phyloP scores from a whole-genome alignment of 2,329 filamentous ascomycete species.

The Pestalotiopsis sp. region DNA sequence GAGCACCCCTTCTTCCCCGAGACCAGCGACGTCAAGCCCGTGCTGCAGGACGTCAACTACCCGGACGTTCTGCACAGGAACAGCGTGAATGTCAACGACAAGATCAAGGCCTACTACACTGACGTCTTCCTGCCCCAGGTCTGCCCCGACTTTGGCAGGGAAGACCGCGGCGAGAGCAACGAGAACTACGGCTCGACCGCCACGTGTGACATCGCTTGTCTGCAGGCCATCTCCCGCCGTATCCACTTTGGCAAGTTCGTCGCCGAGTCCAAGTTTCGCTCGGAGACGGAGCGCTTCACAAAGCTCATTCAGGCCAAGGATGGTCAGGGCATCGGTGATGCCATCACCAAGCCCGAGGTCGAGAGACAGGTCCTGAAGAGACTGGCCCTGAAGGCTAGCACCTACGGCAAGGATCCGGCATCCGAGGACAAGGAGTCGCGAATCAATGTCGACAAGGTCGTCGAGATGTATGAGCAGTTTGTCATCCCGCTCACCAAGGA shows the following conservation, averaged over 20 bases:
- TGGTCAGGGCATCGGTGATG: conserved; percentile 78
- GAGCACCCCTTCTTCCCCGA: conserved; percentile 97
- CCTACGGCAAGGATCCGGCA: conserved; percentile 89
- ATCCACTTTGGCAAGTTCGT: conserved; percentile 99
- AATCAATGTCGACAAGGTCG: conserved; percentile 90
- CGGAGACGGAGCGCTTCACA: conserved; percentile 80
- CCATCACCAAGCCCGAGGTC: conserved; percentile 87
- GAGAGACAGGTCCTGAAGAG: conserved; percentile 91
- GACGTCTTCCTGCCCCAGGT: conserved; percentile 80
- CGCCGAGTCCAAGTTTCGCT: conserved; percentile 90
- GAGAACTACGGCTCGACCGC: conserved; percentile 96
- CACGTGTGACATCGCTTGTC: conserved; percentile 84
- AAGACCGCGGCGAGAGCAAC: conserved; percentile 80
- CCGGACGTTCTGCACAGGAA: conserved; percentile 86
- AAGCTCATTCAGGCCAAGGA: conserved; percentile 81
- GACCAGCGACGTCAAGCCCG: conserved; percentile 69
- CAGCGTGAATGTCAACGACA: conserved; percentile 84
- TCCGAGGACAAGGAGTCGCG: conserved; percentile 66
- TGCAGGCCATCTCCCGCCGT: conserved; percentile 86
- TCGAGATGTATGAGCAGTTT: conserved; percentile 86
- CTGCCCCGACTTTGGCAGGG: conserved; percentile 75
- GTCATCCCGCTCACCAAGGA: conserved; percentile 98
- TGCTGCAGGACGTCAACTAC: conserved; percentile 87
- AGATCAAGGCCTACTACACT: conserved; percentile 86
- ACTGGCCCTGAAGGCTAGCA: conserved; percentile 84